Evolutionary conservation across 1,284 basidiomycete species (phyloP), one percentile per base, ranked within the genome.

Genomic region (Cutaneotrichosporon curvatum): DNA sequence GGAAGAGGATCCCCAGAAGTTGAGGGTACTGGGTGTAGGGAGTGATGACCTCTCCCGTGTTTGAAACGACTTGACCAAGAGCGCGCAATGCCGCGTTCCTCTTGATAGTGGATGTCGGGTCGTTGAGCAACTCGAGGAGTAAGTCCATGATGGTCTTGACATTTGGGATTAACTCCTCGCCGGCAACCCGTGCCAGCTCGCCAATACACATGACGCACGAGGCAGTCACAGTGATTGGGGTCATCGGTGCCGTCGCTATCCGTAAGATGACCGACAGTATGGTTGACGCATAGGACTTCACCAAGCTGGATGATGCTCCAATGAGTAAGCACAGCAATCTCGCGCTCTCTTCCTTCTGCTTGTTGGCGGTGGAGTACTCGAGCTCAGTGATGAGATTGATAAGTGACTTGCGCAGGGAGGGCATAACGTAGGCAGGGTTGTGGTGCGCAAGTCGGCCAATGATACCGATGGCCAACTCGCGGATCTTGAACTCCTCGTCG

Each of bases 371-470:
- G 4, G 94, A 90, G 66, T 97, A 98, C 72, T 98, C 94, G 39
- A 99, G 75, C 72, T 98, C 95, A 0, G 95, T 98, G 45, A 99
- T 77, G 8, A 99, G 80, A 67, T 98, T 94, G 51, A 98, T 96
- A 47, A 99, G 76, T 2, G 92, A 86, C 71, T 98, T 98, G 43
- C 95, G 80, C 32, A 99, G 74, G 6, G 90, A 94, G 4, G 95
- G 94, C 87, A 99, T 97, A 28, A 98, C 92, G 73, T 97, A 96
- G 31, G 95, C 95, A 0, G 95, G 95, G 62, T 98, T 99, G 73
- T 96, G 87, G 62, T 84, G 82, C 2, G 94, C 89, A 21, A 99
- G 79, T 22, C 95, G 83, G 3, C 95, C 95, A 57, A 99, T 96
- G 56, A 98, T 80, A 21, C 76, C 76, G 39, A 98, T 90, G 4